Percentiles rank a stretch among this genome's conserved stretches.
These are phyloP conservation scores for Gastrolobium bilobum DNA, from an alignment of 306 rosid species.

Conservation along the genomic window DNA sequence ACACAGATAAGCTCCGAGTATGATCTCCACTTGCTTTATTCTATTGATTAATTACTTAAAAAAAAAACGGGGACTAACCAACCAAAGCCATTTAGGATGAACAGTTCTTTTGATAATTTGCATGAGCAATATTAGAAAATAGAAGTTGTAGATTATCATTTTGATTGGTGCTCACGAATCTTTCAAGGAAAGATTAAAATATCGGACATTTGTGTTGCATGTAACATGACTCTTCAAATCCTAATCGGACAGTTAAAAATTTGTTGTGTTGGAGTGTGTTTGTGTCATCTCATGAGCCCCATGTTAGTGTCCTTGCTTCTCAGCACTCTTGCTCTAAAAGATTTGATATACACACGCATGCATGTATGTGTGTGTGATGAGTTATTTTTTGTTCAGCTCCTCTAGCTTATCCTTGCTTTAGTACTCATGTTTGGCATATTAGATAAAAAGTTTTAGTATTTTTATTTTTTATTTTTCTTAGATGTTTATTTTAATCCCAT, in stretches of 20 bases:
- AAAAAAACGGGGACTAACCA: neutral
- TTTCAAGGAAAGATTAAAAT: neutral
- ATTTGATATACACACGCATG: no score
- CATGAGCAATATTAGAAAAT: slow-evolving; percentile 3
- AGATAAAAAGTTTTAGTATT: neutral
- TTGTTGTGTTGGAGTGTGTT: neutral
- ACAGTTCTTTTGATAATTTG: neutral
- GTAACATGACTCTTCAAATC: neutral
- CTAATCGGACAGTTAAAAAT: neutral
- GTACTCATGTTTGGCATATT: neutral
- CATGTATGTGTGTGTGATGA: no score
- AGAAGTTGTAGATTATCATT: neutral
- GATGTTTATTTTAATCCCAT: slow-evolving; percentile 17
- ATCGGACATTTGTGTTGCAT: neutral
- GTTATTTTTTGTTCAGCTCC: neutral
- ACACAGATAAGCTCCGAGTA: slow-evolving; percentile 97
- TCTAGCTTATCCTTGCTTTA: slow-evolving; percentile 7
- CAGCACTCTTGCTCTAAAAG: neutral
- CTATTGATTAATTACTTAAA: neutral
- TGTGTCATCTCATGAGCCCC: neutral
- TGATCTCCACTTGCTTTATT: slow-evolving; percentile 44
- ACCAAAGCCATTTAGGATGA: slow-evolving; percentile 28
- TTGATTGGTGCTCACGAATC: neutral
- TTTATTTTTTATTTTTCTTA: neutral
- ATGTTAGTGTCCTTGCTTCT: neutral